Conservation (phyloP, 2,329 filamentous ascomycete species). For the Phyllosticta capitalensis region DNA sequence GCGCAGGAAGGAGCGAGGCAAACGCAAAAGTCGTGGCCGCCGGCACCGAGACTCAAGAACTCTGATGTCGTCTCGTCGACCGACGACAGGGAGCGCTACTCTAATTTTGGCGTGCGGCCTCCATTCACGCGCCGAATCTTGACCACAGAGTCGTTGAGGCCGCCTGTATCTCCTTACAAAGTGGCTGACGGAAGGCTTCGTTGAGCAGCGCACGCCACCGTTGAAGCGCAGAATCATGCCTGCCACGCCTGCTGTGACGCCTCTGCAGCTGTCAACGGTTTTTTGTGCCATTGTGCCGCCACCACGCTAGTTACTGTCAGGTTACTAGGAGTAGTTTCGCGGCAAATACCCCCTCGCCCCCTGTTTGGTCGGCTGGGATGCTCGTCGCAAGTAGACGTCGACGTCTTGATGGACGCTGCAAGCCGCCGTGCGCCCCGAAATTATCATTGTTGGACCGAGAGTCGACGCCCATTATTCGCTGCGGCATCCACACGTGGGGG, state of each 20-base stretch:
- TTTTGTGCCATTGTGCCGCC: neutral
- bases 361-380: neutral
- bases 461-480: neutral
- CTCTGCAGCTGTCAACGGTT: neutral
- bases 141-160: too few relatives aligned
- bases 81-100: conserved; percentile 6
- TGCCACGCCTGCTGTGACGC: neutral
- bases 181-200: too few relatives aligned
- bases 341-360: neutral
- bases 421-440: neutral
- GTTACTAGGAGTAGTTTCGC: too few relatives aligned
- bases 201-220: neutral
- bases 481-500: conserved; percentile 7
- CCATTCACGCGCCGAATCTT: neutral
- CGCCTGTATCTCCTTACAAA: too few relatives aligned
- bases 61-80: conserved; percentile 1
- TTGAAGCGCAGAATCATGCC: neutral
- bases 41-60: neutral
- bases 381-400: conserved; percentile 1
- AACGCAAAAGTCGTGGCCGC: conserved; percentile 1
- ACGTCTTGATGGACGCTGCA: neutral
- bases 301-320: neutral
- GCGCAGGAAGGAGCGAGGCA: neutral
- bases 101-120: conserved; percentile 8
- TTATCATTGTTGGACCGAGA: neutral